Percentiles rank a stretch among this genome's conserved stretches.
Evolutionary conservation across 345 rosid genomes (phyloP).

Genomic region (Pugionium cornutum): DNA sequence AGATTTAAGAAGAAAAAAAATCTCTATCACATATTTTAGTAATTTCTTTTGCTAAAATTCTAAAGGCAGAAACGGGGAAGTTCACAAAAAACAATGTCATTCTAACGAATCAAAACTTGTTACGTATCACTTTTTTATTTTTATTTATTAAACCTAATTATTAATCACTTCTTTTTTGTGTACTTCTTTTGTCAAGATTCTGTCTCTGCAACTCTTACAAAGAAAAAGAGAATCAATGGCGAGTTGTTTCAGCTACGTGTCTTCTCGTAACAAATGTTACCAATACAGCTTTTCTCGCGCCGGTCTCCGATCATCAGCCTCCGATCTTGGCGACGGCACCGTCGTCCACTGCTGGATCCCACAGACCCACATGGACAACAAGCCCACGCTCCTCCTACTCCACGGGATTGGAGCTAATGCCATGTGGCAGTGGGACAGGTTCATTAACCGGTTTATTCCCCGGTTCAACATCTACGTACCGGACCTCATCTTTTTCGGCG

Average conservation of each 20-base stretch:
- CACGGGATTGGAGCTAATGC: constrained; percentile 90
- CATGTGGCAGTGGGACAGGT: constrained; percentile 72
- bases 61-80: no score
- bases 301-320: constrained; percentile 59
- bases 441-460: constrained; percentile 47
- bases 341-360: constrained; percentile 78
- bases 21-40: no score
- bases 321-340: constrained; percentile 73
- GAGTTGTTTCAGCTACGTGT: constrained; percentile 56
- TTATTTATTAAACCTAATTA: no score
- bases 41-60: no score
- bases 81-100: no score
- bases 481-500: constrained; percentile 77
- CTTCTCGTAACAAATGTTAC: constrained; percentile 49
- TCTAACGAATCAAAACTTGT: no score
- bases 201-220: no score
- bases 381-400: constrained; percentile 55
- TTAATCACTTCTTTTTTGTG: no score
- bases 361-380: constrained; percentile 37
- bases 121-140: no score
- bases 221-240: no score
- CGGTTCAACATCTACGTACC: constrained; percentile 74
- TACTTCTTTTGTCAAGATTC: no score
- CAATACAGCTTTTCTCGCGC: constrained; percentile 54
- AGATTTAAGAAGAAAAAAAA: no score